phyloP scores from a whole-genome alignment of 352 stramenopile species.

The Phytophthora boehmeriae region DNA sequence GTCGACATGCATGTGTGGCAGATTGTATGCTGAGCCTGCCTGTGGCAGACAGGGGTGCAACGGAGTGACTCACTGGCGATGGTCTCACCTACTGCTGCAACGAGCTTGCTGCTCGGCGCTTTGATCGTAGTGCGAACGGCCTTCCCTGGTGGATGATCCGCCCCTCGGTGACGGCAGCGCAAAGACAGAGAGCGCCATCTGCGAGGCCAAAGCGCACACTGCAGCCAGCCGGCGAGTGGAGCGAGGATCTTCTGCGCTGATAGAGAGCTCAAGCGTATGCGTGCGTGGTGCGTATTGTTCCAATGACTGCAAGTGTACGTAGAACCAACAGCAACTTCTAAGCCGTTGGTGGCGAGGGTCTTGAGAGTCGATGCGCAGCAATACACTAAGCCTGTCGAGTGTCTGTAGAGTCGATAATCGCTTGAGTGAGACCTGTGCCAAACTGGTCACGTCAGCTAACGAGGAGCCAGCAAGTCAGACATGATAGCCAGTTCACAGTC shows the following conservation, averaged over 20 bases:
- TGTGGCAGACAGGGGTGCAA: conserved; percentile 18
- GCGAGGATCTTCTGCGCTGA: conserved; percentile 9
- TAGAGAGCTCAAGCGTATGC: neutral
- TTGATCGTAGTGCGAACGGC: neutral
- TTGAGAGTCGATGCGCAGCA: no score
- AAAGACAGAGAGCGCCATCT: conserved; percentile 13
- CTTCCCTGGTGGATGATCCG: neutral
- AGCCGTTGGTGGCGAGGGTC: no score
- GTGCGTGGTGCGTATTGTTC: neutral
- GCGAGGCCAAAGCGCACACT: conserved; percentile 12
- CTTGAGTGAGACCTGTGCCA: neutral
- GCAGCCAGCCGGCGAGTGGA: conserved; percentile 15
- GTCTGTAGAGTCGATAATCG: no score
- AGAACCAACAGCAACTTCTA: no score
- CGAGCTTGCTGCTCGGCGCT: neutral
- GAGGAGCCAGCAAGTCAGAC: neutral
- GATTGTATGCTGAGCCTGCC: conserved; percentile 6
- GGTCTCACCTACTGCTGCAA: conserved; percentile 6
- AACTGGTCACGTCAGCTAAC: neutral
- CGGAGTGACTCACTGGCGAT: conserved; percentile 7
- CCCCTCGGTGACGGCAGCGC: neutral
- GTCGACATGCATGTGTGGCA: conserved; percentile 1
- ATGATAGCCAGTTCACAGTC: neutral
- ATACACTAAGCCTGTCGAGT: no score
- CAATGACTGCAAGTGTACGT: neutral